These are phyloP conservation scores for Pholiota microspora DNA, from an alignment of 768 basidiomycete genomes.

Conservation along the genomic window DNA sequence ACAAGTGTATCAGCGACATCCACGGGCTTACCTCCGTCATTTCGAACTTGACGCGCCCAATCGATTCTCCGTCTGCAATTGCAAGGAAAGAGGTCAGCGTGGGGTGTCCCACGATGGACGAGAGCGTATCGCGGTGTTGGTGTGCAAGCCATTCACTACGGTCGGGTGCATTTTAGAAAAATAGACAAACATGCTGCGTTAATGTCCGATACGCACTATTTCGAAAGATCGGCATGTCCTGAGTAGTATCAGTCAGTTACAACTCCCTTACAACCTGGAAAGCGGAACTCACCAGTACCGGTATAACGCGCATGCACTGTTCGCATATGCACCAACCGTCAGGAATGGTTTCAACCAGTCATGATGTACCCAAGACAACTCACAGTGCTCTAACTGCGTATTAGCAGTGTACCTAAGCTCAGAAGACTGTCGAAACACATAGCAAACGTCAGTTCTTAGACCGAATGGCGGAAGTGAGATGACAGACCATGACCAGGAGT, in stretches of 20 bases:
- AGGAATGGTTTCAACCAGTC: conserved; percentile 5
- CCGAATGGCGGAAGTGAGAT: conserved; percentile 17
- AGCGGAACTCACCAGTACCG: conserved; percentile 72
- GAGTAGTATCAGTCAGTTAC: conserved; percentile 3
- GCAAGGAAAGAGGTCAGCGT: conserved; percentile 83
- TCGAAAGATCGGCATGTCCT: conserved; percentile 96
- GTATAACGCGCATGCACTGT: conserved; percentile 94
- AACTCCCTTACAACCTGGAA: neutral
- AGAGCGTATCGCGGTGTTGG: conserved; percentile 93
- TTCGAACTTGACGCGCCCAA: conserved; percentile 87
- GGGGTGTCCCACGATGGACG: conserved; percentile 91
- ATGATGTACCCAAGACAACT: conserved; percentile 29
- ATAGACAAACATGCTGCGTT: neutral
- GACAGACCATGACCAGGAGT: conserved; percentile 41
- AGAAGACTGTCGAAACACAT: conserved; percentile 56
- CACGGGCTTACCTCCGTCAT: conserved; percentile 77
- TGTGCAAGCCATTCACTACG: conserved; percentile 95
- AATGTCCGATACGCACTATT: conserved; percentile 65
- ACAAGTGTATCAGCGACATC: conserved; percentile 1
- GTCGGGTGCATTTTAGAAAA: neutral
- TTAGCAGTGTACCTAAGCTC: conserved; percentile 96
- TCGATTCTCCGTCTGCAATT: conserved; percentile 92
- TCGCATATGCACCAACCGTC: conserved; percentile 16
- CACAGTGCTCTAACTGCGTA: conserved; percentile 92
- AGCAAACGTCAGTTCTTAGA: conserved; percentile 8